Base-by-base conservation (phyloP, 2,329 filamentous ascomycete species). In the Trichophaea hybrida region DNA sequence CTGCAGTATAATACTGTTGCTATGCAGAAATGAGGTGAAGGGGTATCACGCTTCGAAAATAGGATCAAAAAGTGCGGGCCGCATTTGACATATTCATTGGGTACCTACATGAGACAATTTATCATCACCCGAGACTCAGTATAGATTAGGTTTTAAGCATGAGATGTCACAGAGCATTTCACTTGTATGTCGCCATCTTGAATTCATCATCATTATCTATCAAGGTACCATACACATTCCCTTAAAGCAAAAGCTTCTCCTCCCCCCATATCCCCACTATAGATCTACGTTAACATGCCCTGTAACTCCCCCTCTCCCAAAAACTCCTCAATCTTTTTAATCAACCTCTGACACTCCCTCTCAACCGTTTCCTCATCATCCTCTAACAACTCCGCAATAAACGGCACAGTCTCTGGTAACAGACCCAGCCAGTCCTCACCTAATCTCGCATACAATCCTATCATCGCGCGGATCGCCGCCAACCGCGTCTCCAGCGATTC, bases 341-440 rank as follows among this genome's bases (percentile, higher is more conserved):
- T 93, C 91, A 93, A 96, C 69, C 82, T 78, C 70, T 90, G 80
- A 40, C 89, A 91, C 75, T 95, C 90, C 69, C 82, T 77, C 75
- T 98, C 93, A 31, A 98, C 91, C 33, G 79, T 78, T 74, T 97
- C 93, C 70, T 97, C 90, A 67, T 97, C 93, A 71, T 98, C 93
- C 70, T 98, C 93, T 74, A 95, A 85, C 69, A 95, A 73, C 75
- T 98, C 93, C 69, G 88, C 94, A 68, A 99, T 95, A 65, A 91
- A 88, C 17, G 94, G 91, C 71, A 98, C 74, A 85, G 96, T 97
- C 78, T 98, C 93, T 0, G 91, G 88, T 70, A 97, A 72, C 75
- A 94, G 80, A 1, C 83, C 80, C 61, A 98, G 74, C 93, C 93
- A 98, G 70, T 98, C 93, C 71, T 97, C 90, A 61, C 90, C 90